Conservation (phyloP, 108 stramenopile species). For the Schizochytrium sp. region DNA sequence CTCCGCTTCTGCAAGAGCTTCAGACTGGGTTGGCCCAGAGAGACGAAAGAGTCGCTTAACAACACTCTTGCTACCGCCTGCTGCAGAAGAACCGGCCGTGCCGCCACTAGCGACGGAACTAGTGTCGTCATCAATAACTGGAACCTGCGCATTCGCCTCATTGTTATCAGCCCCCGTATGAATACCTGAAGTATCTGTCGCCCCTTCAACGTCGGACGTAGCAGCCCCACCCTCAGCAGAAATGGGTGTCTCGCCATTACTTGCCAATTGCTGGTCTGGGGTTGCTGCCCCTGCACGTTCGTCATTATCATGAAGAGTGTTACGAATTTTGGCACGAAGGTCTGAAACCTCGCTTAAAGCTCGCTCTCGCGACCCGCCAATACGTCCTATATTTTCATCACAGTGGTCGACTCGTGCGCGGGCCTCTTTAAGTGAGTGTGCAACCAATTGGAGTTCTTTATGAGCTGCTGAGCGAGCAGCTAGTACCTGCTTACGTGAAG, state of each 20-base stretch:
- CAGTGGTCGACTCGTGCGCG: neutral
- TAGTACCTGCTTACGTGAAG: neutral
- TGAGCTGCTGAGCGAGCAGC: conserved; percentile 47
- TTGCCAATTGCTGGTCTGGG: neutral
- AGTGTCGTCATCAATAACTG: neutral
- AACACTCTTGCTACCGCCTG: conserved; percentile 2
- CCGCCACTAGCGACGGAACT: neutral
- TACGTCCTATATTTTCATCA: neutral
- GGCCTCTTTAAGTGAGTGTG: conserved; percentile 19
- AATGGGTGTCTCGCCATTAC: too few species aligned
- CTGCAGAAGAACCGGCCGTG: too few species aligned
- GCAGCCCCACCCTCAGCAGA: too few species aligned
- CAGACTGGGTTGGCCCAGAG: neutral
- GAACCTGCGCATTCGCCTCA: too few species aligned
- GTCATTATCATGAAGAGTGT: too few species aligned
- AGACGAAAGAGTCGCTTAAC: conserved; percentile 42
- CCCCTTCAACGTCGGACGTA: too few species aligned
- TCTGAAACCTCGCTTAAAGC: conserved; percentile 34
- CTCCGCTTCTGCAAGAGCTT: conserved; percentile 29
- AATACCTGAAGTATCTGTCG: too few species aligned
- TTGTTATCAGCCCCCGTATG: too few species aligned
- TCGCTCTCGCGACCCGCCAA: neutral
- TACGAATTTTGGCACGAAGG: neutral
- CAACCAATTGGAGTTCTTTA: conserved; percentile 43
- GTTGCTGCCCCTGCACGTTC: neutral